Conservation (phyloP, 495 filamentous ascomycete species). For the Hypoxylon intermedium region DNA sequence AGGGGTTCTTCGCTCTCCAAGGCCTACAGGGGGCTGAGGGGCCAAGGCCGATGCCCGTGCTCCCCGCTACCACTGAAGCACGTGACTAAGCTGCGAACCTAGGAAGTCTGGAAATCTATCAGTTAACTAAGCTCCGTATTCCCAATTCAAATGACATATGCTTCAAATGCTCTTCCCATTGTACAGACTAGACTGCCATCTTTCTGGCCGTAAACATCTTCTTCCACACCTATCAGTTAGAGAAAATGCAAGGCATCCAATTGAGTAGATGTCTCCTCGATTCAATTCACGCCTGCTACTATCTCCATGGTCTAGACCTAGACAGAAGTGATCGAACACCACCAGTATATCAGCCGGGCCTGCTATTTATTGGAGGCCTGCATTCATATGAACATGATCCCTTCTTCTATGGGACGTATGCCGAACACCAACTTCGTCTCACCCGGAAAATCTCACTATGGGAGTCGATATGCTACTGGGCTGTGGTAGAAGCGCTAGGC, state of each 20-base stretch:
- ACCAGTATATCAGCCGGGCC: neutral
- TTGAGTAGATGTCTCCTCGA: conserved; percentile 4
- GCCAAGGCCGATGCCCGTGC: too few species aligned
- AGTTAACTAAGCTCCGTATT: too few species aligned
- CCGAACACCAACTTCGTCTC: too few species aligned
- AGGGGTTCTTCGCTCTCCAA: neutral
- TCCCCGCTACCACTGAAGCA: conserved; percentile 24
- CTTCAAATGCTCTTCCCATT: neutral
- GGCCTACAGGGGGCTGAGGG: neutral
- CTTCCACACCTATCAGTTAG: neutral
- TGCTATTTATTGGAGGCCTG: neutral
- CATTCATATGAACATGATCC: conserved; percentile 11
- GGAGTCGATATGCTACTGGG: too few species aligned
- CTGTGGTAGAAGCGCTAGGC: conserved; percentile 10
- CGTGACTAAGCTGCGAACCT: conserved; percentile 23
- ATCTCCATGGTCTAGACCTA: conserved; percentile 19
- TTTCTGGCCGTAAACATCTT: neutral
- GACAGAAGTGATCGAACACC: conserved; percentile 3
- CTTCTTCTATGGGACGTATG: neutral
- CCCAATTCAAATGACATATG: too few species aligned
- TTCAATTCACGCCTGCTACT: conserved; percentile 27
- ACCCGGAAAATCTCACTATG: too few species aligned
- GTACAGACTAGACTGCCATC: neutral
- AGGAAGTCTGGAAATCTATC: too few species aligned
- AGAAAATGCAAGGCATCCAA: conserved; percentile 1